Percentiles rank a stretch among this genome's conserved stretches.
phyloP scores from a whole-genome alignment of 106 monocot species.

The Ottelia alismoides region DNA sequence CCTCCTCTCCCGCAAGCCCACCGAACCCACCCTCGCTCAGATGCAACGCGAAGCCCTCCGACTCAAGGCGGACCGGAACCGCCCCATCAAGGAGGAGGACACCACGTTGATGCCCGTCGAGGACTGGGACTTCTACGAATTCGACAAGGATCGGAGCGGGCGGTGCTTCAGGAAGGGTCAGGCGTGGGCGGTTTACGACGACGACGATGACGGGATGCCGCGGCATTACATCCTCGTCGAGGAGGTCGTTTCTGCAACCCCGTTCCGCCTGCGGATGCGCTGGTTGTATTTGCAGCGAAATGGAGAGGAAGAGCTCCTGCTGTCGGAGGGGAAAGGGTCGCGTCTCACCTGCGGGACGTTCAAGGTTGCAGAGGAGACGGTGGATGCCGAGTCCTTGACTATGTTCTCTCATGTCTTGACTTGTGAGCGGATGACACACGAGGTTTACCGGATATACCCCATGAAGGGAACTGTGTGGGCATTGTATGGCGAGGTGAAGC shows the following conservation, averaged over 20 bases:
- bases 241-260: conserved; percentile 28
- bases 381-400: conserved; percentile 55
- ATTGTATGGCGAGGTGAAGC: conserved; percentile 29
- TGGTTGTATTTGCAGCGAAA: conserved; percentile 68
- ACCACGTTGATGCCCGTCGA: conserved; percentile 92
- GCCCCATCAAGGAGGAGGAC: too few species aligned
- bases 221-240: conserved; percentile 71
- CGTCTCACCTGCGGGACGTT: conserved; percentile 62
- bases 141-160: conserved; percentile 62
- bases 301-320: conserved; percentile 15
- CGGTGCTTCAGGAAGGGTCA: conserved; percentile 73
- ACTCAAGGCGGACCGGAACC: too few species aligned
- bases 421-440: conserved; percentile 55
- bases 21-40: too few species aligned
- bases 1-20: too few species aligned
- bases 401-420: conserved; percentile 70
- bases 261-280: conserved; percentile 51
- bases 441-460: conserved; percentile 74
- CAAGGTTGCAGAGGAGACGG: conserved; percentile 52
- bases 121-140: conserved; percentile 93
- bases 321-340: conserved; percentile 32
- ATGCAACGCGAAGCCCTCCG: too few species aligned
- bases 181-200: conserved; percentile 85
- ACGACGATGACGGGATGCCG: conserved; percentile 91
- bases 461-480: conserved; percentile 93